Base-by-base conservation (phyloP, 495 filamentous ascomycete genomes). In the Lindgomyces ingoldianus region DNA sequence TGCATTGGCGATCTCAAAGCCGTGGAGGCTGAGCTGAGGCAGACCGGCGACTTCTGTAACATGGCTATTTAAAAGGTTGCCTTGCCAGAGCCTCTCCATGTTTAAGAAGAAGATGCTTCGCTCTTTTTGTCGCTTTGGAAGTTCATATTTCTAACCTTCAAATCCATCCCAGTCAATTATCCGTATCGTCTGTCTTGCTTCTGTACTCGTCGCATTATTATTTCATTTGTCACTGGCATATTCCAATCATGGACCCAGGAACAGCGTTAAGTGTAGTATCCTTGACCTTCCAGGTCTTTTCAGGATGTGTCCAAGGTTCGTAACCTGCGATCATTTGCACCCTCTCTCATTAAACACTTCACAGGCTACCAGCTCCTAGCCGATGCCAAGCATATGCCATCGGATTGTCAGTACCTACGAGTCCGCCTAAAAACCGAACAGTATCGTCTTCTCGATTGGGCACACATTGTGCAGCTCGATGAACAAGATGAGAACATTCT, bases 371-470 rank as follows among this genome's bases (percentile, higher is more conserved):
- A 73, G 53, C 68, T 73, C 42, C 49, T 73, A 2, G 67, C 70
- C 0, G 70, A 73, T 52, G 70, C 70, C 18, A 70, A 66, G 14
- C 33, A 70, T 47, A 73, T 73, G 70, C 70, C 70, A n/a, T 42
- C 53, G 29, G 67, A 70, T 22, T 73, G 50, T 48, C 67, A 73
- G 27, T 68, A 73, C 42, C 64, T 73, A 4, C 45, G 65, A 33
- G 65, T 73, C 2, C 63, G 70, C 11, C 57, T 73, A 44, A 73
- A 73, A 54, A 70, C 64, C 0, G 70, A 73, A 39, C 70, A 73
- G 54, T 68, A 73, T 52, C 64, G 70, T 14, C 68, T 73, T 30
- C 60, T 73, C 11, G 70, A 73, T 33, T 73, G 70, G 70, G 70
- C 70, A 18, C 46, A 67, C 18, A 62, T 73, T n/a, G 68, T 68